phyloP scores from a whole-genome alignment of 345 rosid genomes.

The Raphanus raphanistrum region DNA sequence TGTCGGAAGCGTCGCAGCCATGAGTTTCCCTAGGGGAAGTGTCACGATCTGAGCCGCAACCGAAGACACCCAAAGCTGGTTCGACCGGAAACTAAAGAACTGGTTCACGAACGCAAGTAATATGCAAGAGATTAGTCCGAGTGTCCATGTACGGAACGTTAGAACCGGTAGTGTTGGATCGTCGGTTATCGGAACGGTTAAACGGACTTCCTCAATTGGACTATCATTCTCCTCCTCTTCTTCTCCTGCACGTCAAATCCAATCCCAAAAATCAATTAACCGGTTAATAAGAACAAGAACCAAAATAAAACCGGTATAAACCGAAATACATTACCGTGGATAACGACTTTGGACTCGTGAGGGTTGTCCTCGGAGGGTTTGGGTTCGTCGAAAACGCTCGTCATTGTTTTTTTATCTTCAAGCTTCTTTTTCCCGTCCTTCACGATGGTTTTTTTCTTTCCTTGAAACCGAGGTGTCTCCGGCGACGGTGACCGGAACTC shows the following conservation, averaged over 20 bases:
- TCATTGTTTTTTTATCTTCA: constrained; percentile 28
- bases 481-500: constrained; percentile 33
- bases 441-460: constrained; percentile 11
- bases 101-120: constrained; percentile 54
- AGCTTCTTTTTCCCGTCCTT: constrained; percentile 32
- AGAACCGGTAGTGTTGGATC: constrained; percentile 49
- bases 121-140: constrained; percentile 46
- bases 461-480: constrained; percentile 16
- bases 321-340: constrained; percentile 22
- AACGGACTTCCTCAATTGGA: constrained; percentile 63
- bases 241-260: constrained; percentile 21
- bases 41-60: constrained; percentile 51
- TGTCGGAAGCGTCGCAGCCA: constrained; percentile 55
- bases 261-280: neutral
- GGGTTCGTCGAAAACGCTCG: constrained; percentile 30
- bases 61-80: constrained; percentile 42
- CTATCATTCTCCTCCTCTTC: constrained; percentile 44
- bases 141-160: constrained; percentile 62
- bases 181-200: constrained; percentile 55
- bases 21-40: constrained; percentile 48
- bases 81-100: constrained; percentile 50
- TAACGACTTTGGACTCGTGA: constrained; percentile 34
- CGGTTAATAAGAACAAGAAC: neutral
- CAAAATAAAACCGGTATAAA: neutral
- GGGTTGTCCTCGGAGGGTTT: constrained; percentile 20